Conservation (phyloP, 192 early-diverging fungal species). For the Umbelopsis ramanniana region DNA sequence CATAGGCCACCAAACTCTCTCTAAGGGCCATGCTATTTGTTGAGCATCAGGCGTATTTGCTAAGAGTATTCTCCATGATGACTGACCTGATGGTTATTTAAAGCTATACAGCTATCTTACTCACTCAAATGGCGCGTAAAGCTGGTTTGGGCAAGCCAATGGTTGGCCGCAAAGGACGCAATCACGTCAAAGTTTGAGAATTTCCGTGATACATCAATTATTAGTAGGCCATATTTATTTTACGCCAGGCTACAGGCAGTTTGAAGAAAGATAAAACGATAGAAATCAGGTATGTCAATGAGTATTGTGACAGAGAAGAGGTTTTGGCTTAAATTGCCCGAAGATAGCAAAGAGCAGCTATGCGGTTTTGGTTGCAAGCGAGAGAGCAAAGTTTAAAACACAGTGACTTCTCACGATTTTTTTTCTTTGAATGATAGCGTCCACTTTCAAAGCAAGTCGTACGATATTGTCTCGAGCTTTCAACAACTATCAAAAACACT, state of each 20-base stretch:
- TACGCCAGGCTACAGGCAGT: neutral
- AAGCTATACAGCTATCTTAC: no score
- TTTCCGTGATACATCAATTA: neutral
- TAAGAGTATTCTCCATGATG: no score
- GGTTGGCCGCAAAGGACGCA: neutral
- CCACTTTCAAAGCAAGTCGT: constrained; percentile 1
- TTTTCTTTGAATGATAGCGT: neutral
- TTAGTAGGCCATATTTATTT: neutral
- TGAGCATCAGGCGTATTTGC: no score
- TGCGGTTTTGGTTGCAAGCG: no score
- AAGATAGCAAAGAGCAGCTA: no score
- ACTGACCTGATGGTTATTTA: no score
- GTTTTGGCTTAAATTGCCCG: no score
- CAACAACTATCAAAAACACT: neutral
- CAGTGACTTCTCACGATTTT: neutral
- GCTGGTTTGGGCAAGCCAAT: neutral
- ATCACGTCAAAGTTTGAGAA: constrained; percentile 11
- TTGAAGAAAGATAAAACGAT: neutral
- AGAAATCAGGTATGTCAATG: no score
- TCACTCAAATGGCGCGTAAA: neutral
- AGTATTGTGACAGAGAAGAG: no score
- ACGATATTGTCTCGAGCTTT: constrained; percentile 7
- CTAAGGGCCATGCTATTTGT: no score
- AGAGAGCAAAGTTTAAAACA: neutral
- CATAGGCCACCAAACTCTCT: no score